phyloP scores from a whole-genome alignment of 225 moss, liverwort and hornwort genomes.

The Marchantia polymorpha region DNA sequence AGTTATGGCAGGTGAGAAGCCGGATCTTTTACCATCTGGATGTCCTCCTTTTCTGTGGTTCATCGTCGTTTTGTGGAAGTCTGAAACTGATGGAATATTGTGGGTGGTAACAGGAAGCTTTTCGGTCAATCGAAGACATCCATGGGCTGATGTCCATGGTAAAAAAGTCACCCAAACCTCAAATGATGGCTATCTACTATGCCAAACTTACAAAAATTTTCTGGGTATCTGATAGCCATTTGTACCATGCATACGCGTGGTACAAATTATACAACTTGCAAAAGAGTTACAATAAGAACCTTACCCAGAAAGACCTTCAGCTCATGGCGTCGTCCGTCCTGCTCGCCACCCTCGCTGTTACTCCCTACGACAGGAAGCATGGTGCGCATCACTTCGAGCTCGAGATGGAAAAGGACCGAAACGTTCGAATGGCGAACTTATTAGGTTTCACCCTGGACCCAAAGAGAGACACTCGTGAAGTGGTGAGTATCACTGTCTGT shows the following conservation, averaged over 20 bases:
- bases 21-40: too few relatives aligned
- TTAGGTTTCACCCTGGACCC: slow-evolving; percentile 87
- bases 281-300: slow-evolving; percentile 92
- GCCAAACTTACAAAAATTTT: slow-evolving; percentile 96
- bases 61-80: neutral
- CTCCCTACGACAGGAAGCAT: slow-evolving; percentile 92
- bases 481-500: slow-evolving; percentile 41
- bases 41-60: neutral
- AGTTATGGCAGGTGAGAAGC: slow-evolving; percentile 86
- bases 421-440: slow-evolving; percentile 90
- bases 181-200: slow-evolving; percentile 98
- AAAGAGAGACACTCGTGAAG: slow-evolving; percentile 93
- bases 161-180: slow-evolving; percentile 91
- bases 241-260: slow-evolving; percentile 97
- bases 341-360: slow-evolving; percentile 83
- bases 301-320: slow-evolving; percentile 90
- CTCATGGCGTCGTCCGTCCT: slow-evolving; percentile 96
- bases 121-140: slow-evolving; percentile 94
- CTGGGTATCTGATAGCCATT: slow-evolving; percentile 82
- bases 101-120: slow-evolving; percentile 67
- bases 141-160: slow-evolving; percentile 98
- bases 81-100: neutral
- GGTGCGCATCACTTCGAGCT: slow-evolving; percentile 96
- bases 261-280: slow-evolving; percentile 94
- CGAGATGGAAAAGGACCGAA: slow-evolving; percentile 96